Evolutionary conservation across 148 eudicot species (phyloP).

Genomic region (Agrostemma githago): DNA sequence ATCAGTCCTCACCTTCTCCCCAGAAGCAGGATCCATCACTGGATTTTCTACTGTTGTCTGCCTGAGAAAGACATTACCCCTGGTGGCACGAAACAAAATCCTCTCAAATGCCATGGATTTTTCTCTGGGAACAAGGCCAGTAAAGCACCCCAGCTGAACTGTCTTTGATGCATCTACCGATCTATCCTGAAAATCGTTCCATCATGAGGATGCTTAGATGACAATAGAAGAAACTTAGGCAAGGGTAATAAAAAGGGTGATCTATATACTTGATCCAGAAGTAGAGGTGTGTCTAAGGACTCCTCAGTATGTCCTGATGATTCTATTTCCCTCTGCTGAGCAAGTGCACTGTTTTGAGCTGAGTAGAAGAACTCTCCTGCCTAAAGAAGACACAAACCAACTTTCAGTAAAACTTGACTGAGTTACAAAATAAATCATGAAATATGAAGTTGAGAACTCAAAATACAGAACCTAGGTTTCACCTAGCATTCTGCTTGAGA

Average conservation of each 20-base stretch:
- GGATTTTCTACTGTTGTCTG: constrained; percentile 65
- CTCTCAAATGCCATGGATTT: constrained; percentile 92
- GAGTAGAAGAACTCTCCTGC: constrained; percentile 82
- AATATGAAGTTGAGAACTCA: not conserved
- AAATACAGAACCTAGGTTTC: not conserved
- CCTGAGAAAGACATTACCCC: constrained; percentile 87
- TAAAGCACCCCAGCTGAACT: constrained; percentile 75
- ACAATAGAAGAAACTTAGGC: not conserved
- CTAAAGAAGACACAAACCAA: constrained; percentile 28
- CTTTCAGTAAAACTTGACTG: not conserved
- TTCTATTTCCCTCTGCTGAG: constrained; percentile 62
- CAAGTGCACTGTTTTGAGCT: constrained; percentile 67
- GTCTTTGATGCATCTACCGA: constrained; percentile 69
- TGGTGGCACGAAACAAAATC: constrained; percentile 95
- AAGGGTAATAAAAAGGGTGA: not conserved
- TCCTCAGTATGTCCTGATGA: constrained; percentile 61
- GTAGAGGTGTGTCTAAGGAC: constrained; percentile 78
- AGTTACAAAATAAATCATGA: not conserved
- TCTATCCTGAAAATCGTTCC: constrained; percentile 42
- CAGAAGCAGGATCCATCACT: constrained; percentile 82
- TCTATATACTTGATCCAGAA: constrained; percentile 53
- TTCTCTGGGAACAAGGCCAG: constrained; percentile 87
- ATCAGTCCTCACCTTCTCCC: constrained; percentile 60
- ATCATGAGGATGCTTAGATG: constrained; percentile 15
- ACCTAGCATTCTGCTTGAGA: not conserved